phyloP scores from a whole-genome alignment of 139 green algal genomes.

The Closterium sp. region DNA sequence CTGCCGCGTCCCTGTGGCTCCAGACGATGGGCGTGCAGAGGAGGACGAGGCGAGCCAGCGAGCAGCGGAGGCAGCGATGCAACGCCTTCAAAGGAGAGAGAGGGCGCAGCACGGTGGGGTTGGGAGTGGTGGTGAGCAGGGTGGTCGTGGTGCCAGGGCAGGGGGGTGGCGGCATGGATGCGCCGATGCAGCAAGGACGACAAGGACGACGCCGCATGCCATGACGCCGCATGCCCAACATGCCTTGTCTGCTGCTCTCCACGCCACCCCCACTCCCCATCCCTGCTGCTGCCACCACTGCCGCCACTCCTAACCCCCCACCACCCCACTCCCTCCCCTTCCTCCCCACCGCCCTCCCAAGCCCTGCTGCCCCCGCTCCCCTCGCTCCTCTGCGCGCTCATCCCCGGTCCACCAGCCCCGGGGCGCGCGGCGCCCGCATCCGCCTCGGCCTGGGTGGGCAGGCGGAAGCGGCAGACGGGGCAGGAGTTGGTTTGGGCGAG shows the following conservation, averaged over 20 bases:
- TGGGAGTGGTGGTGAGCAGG: background rate
- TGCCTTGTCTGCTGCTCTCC: background rate
- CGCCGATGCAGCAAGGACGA: background rate
- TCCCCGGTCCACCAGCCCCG: background rate
- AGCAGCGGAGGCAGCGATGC: background rate
- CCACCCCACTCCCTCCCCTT: background rate
- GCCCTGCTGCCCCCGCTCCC: background rate
- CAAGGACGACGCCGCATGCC: background rate
- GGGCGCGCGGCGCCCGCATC: background rate
- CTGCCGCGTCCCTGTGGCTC: background rate
- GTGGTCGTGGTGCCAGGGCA: background rate
- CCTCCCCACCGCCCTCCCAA: background rate
- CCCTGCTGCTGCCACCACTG: background rate
- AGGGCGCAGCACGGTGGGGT: background rate
- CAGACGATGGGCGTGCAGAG: background rate
- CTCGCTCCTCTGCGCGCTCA: background rate
- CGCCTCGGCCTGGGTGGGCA: slow-evolving; percentile 35
- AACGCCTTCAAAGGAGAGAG: too few species aligned
- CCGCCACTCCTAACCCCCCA: background rate
- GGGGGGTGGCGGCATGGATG: background rate
- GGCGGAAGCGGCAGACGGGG: slow-evolving; percentile 44
- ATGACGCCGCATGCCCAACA: background rate
- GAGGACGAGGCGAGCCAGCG: background rate
- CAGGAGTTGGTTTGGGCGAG: slow-evolving; percentile 43
- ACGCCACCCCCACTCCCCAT: background rate